Percentiles rank a stretch among this genome's conserved stretches.
Conservation (phyloP, 306 rosid species). For the Cucurbita pepo region DNA sequence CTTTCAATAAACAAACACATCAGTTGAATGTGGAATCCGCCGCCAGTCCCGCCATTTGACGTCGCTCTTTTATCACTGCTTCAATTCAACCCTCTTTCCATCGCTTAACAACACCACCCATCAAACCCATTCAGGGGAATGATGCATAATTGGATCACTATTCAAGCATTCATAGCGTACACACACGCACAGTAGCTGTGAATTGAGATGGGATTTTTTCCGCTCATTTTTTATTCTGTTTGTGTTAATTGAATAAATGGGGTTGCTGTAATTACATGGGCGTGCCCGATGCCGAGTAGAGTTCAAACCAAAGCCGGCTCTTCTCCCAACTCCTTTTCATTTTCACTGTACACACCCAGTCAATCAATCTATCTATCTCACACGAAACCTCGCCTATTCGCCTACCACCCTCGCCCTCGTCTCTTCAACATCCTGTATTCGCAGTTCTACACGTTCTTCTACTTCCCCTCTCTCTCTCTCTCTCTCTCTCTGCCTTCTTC, state of each 20-base stretch:
- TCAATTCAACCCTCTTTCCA: not conserved
- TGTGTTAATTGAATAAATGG: not conserved
- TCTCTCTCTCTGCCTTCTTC: not conserved
- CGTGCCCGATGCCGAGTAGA: not conserved
- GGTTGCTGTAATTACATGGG: not conserved
- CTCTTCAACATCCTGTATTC: not conserved
- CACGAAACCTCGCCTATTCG: not conserved
- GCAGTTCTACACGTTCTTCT: not conserved
- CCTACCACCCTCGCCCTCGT: not conserved
- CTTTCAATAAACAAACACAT: not conserved
- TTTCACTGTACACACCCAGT: constrained; percentile 3
- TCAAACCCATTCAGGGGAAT: not conserved
- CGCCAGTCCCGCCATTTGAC: not conserved
- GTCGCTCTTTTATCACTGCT: not conserved
- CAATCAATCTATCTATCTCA: not conserved
- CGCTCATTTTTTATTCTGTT: not conserved
- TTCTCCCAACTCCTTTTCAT: not conserved
- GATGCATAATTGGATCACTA: not conserved
- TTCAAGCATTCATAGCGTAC: not conserved
- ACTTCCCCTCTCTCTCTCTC: not conserved
- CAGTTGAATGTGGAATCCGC: not conserved
- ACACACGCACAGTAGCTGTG: not conserved
- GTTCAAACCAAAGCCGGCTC: not conserved
- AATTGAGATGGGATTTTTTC: not conserved
- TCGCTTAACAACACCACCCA: not conserved